Percentiles rank a stretch among this genome's conserved stretches.
phyloP scores from a whole-genome alignment of 352 stramenopile genomes.

The Phytophthora meadii region DNA sequence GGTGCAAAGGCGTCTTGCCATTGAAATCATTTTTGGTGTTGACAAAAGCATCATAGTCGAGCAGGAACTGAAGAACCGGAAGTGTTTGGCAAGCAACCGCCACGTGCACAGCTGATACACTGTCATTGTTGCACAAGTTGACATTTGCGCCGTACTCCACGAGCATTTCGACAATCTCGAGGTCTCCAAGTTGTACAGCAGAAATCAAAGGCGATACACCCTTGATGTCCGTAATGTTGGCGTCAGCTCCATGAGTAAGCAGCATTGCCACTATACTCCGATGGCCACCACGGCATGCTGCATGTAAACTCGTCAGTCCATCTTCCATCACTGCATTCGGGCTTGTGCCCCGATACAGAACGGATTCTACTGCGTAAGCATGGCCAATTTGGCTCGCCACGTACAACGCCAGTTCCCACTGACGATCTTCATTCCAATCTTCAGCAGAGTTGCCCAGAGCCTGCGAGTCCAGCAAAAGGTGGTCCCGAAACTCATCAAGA shows the following conservation, averaged over 20 bases:
- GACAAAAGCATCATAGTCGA: conserved; percentile 56
- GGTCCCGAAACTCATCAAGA: conserved; percentile 57
- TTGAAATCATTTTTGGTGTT: conserved; percentile 59
- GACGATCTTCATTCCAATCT: conserved; percentile 35
- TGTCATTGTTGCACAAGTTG: conserved; percentile 51
- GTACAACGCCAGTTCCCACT: conserved; percentile 66
- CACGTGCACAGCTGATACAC: conserved; percentile 56
- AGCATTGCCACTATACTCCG: conserved; percentile 54
- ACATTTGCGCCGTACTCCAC: conserved; percentile 58
- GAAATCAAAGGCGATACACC: conserved; percentile 61
- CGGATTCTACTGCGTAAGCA: conserved; percentile 47
- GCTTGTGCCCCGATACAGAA: conserved; percentile 52
- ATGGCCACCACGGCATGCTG: conserved; percentile 51
- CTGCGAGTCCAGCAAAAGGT: conserved; percentile 47
- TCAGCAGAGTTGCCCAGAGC: conserved; percentile 30
- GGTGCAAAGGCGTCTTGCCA: conserved; percentile 63
- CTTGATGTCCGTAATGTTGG: conserved; percentile 44
- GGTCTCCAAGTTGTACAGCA: conserved; percentile 55
- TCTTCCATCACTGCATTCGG: conserved; percentile 49
- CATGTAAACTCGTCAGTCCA: conserved; percentile 54
- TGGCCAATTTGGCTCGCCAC: conserved; percentile 60
- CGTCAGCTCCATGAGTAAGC: conserved; percentile 50
- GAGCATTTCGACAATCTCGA: conserved; percentile 54
- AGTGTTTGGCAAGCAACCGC: conserved; percentile 54
- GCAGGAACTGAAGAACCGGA: conserved; percentile 46